A percentile compares a stretch with the other conserved stretches of the same genome.
Conservation (phyloP, 1,284 basidiomycete genomes). For the Tausonia pullulans region DNA sequence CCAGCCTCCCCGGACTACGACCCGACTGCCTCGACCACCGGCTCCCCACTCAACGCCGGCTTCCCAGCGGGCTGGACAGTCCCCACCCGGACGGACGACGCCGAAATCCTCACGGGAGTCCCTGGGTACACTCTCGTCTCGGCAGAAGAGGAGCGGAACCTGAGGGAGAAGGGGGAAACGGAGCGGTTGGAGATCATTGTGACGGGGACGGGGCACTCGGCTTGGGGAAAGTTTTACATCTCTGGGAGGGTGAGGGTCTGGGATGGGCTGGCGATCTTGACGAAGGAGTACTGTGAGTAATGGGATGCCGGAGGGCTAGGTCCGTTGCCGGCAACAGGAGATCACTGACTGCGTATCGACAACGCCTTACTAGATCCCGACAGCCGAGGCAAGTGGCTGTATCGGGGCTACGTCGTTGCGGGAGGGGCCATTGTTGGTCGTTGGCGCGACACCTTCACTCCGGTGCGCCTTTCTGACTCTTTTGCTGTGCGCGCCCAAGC, state of each 20-base stretch:
- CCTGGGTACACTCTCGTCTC: conserved; percentile 30
- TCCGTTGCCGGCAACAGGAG: conserved; percentile 21
- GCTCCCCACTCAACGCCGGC: conserved; percentile 31
- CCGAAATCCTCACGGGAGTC: conserved; percentile 17
- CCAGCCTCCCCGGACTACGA: conserved; percentile 11
- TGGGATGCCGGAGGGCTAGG: no score
- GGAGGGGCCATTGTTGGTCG: conserved; percentile 31
- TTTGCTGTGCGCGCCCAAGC: neutral
- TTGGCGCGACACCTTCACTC: conserved; percentile 34
- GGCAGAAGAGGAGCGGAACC: conserved; percentile 24
- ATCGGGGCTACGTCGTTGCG: conserved; percentile 37
- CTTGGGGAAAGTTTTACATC: conserved; percentile 38
- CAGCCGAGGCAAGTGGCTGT: conserved; percentile 41
- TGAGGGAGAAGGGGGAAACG: conserved; percentile 21
- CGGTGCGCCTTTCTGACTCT: conserved; percentile 15
- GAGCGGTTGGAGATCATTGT: conserved; percentile 35
- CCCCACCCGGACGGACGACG: conserved; percentile 24
- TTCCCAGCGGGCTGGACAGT: conserved; percentile 27
- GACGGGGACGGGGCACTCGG: conserved; percentile 40
- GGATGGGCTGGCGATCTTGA: conserved; percentile 42
- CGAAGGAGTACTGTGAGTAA: conserved; percentile 36
- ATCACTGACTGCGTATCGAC: conserved; percentile 14
- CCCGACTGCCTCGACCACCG: conserved; percentile 3
- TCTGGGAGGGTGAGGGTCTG: conserved; percentile 39
- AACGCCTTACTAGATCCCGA: conserved; percentile 26